Percentiles rank a stretch among this genome's conserved stretches.
Evolutionary conservation across 1,139 yeast species (phyloP).

Genomic region (Debaryomycetaceae sp.): DNA sequence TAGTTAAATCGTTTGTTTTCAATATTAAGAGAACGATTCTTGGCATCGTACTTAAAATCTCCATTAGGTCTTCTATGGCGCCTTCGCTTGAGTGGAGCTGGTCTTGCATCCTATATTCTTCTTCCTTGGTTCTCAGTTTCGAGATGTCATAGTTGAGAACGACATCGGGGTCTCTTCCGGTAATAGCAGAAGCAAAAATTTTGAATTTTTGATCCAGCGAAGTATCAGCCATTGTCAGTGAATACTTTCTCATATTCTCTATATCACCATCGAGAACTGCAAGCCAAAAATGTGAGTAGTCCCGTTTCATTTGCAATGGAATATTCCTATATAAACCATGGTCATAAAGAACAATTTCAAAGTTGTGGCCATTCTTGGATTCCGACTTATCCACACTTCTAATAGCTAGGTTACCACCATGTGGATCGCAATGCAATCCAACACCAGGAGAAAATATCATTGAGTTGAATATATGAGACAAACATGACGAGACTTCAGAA

Average conservation of each 20-base stretch:
- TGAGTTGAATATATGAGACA: constrained; percentile 86
- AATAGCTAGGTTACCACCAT: constrained; percentile 93
- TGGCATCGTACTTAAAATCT: constrained; percentile 76
- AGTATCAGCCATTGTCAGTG: constrained; percentile 78
- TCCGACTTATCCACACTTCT: constrained; percentile 36
- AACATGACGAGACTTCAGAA: constrained; percentile 76
- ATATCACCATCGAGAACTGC: constrained; percentile 74
- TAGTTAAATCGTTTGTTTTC: constrained; percentile 90
- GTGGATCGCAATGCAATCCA: constrained; percentile 96
- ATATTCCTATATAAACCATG: constrained; percentile 92
- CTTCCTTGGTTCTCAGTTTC: constrained; percentile 47
- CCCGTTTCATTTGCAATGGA: constrained; percentile 70
- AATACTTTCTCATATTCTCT: constrained; percentile 65
- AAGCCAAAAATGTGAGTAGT: constrained; percentile 91
- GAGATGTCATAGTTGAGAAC: constrained; percentile 49
- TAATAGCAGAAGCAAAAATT: constrained; percentile 87
- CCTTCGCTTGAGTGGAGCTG: constrained; percentile 58
- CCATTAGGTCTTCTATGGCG: constrained; percentile 74
- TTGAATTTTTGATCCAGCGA: constrained; percentile 71
- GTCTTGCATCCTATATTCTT: constrained; percentile 58
- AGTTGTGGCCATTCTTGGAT: constrained; percentile 57
- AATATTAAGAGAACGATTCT: constrained; percentile 78
- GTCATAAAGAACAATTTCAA: constrained; percentile 88
- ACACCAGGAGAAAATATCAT: constrained; percentile 95
- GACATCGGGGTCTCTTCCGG: constrained; percentile 65